Conservation (phyloP, 1,139 yeast genomes). For the Magnusiomyces clavatus region DNA sequence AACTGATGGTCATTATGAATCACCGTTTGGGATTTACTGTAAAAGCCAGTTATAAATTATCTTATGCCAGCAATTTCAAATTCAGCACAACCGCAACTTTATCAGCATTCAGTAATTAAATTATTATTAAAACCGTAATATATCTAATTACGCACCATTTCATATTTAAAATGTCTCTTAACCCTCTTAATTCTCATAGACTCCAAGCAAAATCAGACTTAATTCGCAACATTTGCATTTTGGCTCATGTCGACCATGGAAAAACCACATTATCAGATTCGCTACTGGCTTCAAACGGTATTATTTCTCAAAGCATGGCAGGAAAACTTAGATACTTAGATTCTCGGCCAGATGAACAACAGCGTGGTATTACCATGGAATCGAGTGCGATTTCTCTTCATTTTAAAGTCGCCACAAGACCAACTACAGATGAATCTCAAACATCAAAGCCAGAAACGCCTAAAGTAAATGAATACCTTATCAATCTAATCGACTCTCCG, state of each 20-base stretch:
- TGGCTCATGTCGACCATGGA: constrained; percentile 99
- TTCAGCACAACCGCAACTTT: no score
- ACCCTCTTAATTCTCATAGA: constrained; percentile 16
- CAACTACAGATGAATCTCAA: constrained; percentile 9
- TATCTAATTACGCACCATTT: no score
- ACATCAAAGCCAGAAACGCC: constrained; percentile 21
- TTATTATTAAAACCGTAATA: no score
- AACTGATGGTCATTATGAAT: no score
- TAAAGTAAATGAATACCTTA: constrained; percentile 63
- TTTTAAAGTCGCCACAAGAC: constrained; percentile 39
- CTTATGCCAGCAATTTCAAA: no score
- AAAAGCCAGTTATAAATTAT: no score
- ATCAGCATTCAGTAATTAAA: no score
- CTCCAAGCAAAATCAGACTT: constrained; percentile 63
- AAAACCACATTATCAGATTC: constrained; percentile 94
- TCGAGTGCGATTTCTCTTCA: constrained; percentile 86
- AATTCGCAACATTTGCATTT: constrained; percentile 84
- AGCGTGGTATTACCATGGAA: constrained; percentile 97
- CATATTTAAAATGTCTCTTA: no score
- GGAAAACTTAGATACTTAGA: constrained; percentile 92
- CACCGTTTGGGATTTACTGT: no score
- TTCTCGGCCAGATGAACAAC: constrained; percentile 91
- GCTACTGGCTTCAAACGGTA: constrained; percentile 88
- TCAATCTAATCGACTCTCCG: constrained; percentile 93
- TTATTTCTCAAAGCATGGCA: constrained; percentile 89